A percentile compares a stretch with the other conserved stretches of the same genome.
These are phyloP conservation scores for Akanthomyces dipterigenus DNA, from an alignment of 2,329 filamentous ascomycete genomes.

Conservation along the genomic window DNA sequence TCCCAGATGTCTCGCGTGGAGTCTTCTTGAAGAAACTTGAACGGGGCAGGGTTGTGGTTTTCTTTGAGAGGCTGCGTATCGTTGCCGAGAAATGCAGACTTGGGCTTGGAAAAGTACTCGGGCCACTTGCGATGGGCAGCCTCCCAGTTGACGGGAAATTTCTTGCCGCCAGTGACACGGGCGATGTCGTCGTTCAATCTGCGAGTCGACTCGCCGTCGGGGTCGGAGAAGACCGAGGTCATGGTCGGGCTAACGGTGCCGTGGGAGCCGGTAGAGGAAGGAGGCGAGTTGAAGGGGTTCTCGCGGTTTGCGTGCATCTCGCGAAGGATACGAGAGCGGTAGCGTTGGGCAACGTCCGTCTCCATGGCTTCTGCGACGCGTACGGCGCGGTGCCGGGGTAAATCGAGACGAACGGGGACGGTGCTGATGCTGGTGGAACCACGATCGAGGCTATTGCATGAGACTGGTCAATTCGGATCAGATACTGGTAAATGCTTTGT, in stretches of 20 bases:
- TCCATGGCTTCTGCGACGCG: conserved; percentile 32
- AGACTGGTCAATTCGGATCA: conserved; percentile 1
- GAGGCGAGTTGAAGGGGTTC: conserved; percentile 52
- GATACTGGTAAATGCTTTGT: conserved; percentile 1
- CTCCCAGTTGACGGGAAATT: conserved; percentile 37
- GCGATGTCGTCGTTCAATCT: conserved; percentile 43
- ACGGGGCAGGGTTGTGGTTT: conserved; percentile 32
- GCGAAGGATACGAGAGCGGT: conserved; percentile 42
- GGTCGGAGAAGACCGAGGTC: conserved; percentile 46
- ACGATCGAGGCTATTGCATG: background rate
- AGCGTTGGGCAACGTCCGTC: conserved; percentile 33
- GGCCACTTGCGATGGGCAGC: conserved; percentile 45
- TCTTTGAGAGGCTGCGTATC: conserved; percentile 37
- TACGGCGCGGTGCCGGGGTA: conserved; percentile 14
- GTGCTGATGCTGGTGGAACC: background rate
- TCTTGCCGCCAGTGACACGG: conserved; percentile 32
- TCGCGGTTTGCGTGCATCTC: conserved; percentile 47
- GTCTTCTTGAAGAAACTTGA: conserved; percentile 32
- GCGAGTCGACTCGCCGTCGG: conserved; percentile 48
- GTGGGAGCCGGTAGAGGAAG: conserved; percentile 51
- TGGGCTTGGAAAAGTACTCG: conserved; percentile 41
- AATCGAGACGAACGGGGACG: background rate
- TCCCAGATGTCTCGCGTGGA: conserved; percentile 35
- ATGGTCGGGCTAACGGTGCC: conserved; percentile 49
- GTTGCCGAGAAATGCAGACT: conserved; percentile 23